Base-by-base conservation (phyloP, 495 filamentous ascomycete species). In the Aspergillus avenaceus region DNA sequence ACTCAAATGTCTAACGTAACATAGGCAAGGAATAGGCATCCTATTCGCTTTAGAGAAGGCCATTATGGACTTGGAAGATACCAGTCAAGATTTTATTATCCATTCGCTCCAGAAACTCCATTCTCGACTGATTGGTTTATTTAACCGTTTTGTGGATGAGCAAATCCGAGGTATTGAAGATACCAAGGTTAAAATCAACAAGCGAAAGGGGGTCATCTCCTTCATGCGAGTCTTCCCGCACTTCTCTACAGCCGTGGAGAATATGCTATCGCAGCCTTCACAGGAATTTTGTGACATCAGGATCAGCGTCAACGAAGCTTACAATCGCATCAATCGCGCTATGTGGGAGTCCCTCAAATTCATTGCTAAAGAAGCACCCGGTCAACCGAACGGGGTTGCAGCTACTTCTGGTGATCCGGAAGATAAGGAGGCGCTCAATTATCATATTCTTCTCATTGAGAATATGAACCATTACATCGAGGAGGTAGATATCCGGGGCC, bases 111-210 rank as follows among this genome's bases (percentile, higher is more conserved):
- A 90, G 53, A 91, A 89, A 61, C 64, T 95, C 7, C 88, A 91
- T 59, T 78, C 82, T 49, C 85, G 82, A 27, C 76, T 97, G 28
- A 80, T 84, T 50, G 80, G 77, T 25, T 78, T 89, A 19, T 96
- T 96, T 71, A 81, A 81, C 32, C 89, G 88, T 44, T 96, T 97
- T 55, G 82, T 96, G 22, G 93, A 97, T 62, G 89, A 96, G 52
- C 92, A 97, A 59, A 85, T 97, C 36, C 87, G 88, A 22, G 91
- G 90, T 23, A 96, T 97, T 53, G 92, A 97, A 67, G 92, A 97
- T 48, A 97, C 91, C n/a, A 97, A 96, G 68, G 92, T 97, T 58
- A 96, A 96, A 69, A 88, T 96, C 69, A 97, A 96, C 74, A 97
- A 97, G 75, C 84, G 92, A 50, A 96, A 95, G 69, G 92, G 92